Conservation (phyloP, 208 protist species). For the Leishmania aethiopica region DNA sequence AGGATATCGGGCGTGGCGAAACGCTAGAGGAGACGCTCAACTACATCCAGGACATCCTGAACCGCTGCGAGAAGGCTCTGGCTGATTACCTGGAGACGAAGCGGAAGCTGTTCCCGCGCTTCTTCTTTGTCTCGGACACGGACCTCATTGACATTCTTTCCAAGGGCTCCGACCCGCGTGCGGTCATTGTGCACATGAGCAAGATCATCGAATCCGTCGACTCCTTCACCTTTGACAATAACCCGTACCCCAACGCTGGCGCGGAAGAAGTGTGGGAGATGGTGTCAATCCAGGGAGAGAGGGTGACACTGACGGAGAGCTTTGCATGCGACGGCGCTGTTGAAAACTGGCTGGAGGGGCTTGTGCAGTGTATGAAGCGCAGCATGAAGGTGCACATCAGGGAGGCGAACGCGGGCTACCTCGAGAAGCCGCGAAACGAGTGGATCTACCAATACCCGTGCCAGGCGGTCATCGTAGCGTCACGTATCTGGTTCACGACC, state of each 20-base stretch:
- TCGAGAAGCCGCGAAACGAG: conserved; percentile 96
- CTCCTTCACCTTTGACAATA: conserved; percentile 90
- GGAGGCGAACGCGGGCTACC: conserved; percentile 93
- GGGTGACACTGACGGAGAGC: conserved; percentile 91
- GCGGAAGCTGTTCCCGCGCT: conserved; percentile 97
- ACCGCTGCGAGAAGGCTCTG: conserved; percentile 97
- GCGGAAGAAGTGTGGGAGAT: conserved; percentile 92
- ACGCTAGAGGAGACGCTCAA: conserved; percentile 92
- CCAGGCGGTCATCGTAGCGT: conserved; percentile 95
- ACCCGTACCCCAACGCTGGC: conserved; percentile 49
- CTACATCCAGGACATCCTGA: conserved; percentile 93
- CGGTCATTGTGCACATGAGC: conserved; percentile 96
- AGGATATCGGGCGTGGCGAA: conserved; percentile 88
- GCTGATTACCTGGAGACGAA: conserved; percentile 98
- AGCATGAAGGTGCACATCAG: conserved; percentile 88
- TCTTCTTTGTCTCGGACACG: conserved; percentile 96
- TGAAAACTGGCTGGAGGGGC: conserved; percentile 96
- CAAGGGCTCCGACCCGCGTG: conserved; percentile 93
- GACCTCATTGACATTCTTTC: conserved; percentile 98
- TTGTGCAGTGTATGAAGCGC: conserved; percentile 88
- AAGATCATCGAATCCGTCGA: conserved; percentile 97
- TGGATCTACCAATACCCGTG: conserved; percentile 98
- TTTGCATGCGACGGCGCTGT: conserved; percentile 95
- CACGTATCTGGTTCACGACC: conserved; percentile 97
- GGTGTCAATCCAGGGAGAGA: conserved; percentile 94